Conservation (phyloP, 2,329 filamentous ascomycete species). For the Camillea tinctor region DNA sequence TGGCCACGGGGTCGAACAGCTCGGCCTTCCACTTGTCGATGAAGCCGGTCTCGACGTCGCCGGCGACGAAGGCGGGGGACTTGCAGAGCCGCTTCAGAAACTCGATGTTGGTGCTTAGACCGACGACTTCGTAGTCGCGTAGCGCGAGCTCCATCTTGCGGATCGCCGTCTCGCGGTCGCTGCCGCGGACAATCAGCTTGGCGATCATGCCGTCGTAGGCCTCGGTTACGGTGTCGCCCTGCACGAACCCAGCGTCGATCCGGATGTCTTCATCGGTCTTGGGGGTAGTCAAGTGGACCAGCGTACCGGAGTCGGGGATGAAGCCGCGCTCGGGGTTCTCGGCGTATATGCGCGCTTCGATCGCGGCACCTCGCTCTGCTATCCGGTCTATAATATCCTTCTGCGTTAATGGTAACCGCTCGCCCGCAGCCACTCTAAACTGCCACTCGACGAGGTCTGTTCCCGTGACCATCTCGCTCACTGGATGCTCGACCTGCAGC, state of each 20-base stretch:
- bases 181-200: conserved; percentile 88
- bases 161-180: conserved; percentile 75
- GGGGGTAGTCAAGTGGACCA: conserved; percentile 80
- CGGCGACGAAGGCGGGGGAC: conserved; percentile 77
- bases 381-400: conserved; percentile 73
- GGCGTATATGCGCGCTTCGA: conserved; percentile 95
- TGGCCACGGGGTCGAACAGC: conserved; percentile 65
- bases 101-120: conserved; percentile 92
- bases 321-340: conserved; percentile 92
- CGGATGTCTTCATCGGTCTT: conserved; percentile 68
- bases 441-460: conserved; percentile 91
- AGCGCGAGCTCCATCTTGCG: conserved; percentile 78
- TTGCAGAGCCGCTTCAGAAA: conserved; percentile 88
- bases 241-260: conserved; percentile 89
- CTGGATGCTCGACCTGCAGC: conserved; percentile 94
- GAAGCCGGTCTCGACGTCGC: conserved; percentile 93
- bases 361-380: conserved; percentile 74
- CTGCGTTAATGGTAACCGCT: conserved; percentile 56
- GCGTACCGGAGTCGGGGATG: conserved; percentile 85
- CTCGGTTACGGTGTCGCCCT: conserved; percentile 88
- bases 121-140: conserved; percentile 87
- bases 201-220: conserved; percentile 99
- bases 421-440: conserved; percentile 68
- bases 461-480: conserved; percentile 70
- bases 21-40: conserved; percentile 84